phyloP scores from a whole-genome alignment of 257 asterid genomes.

The Solanum ossicruentum region DNA sequence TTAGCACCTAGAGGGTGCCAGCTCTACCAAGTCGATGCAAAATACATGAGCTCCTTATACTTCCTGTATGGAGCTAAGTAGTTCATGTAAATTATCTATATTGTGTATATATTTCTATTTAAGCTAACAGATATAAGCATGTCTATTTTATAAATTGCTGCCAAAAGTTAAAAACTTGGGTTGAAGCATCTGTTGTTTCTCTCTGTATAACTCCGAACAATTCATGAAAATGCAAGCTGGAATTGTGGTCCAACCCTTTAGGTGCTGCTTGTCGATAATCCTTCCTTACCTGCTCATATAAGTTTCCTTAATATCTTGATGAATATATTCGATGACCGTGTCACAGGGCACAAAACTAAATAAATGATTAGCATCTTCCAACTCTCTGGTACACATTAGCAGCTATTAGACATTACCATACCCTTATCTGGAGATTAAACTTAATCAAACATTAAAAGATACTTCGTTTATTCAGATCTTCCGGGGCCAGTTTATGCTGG shows the following conservation, averaged over 20 bases:
- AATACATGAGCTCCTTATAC: background rate
- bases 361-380: background rate
- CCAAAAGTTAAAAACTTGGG: background rate
- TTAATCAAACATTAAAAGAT: background rate
- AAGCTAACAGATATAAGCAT: background rate
- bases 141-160: background rate
- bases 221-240: background rate
- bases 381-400: background rate
- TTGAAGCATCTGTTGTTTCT: background rate
- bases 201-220: background rate
- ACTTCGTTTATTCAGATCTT: background rate
- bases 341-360: background rate
- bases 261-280: background rate
- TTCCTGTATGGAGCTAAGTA: background rate
- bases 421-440: background rate
- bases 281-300: background rate
- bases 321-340: background rate
- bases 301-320: background rate
- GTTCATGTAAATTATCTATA: background rate
- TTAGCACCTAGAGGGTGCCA: background rate
- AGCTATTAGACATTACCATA: background rate
- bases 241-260: background rate
- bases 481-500: background rate
- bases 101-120: background rate
- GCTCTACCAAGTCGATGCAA: background rate